phyloP scores from a whole-genome alignment of 2,329 filamentous ascomycete genomes.

The Verticillium nubilum region DNA sequence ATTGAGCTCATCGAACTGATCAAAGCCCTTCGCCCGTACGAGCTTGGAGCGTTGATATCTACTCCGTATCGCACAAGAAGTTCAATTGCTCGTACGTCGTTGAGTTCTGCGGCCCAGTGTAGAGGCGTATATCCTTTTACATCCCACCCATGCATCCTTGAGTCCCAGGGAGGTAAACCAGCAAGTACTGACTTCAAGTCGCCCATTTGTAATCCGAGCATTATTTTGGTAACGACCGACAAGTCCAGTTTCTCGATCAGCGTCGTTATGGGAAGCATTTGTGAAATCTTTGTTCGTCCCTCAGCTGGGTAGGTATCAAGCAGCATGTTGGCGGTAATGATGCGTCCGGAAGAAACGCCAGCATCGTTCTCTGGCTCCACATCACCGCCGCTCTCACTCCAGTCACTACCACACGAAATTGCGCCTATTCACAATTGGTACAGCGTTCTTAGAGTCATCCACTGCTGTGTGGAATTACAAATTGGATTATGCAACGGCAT shows the following conservation, averaged over 20 bases:
- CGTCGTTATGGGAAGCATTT: background rate
- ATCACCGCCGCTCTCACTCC: too few relatives aligned
- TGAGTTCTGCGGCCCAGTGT: background rate
- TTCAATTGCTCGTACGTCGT: too few relatives aligned
- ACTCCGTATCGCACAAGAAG: background rate
- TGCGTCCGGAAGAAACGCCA: too few relatives aligned
- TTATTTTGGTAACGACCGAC: background rate
- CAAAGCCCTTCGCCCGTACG: background rate
- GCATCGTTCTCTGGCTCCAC: too few relatives aligned
- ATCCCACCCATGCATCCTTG: background rate
- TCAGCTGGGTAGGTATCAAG: too few relatives aligned
- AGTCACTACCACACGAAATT: too few relatives aligned
- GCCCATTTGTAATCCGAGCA: background rate
- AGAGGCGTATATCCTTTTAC: background rate
- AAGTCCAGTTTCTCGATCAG: background rate
- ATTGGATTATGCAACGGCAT: too few relatives aligned
- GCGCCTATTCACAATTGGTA: background rate
- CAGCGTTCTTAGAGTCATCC: background rate
- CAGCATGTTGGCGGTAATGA: too few relatives aligned
- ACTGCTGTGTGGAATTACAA: too few relatives aligned
- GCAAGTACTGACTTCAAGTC: background rate
- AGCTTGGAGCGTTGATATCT: background rate
- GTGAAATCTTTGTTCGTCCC: background rate
- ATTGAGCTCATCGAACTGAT: background rate
- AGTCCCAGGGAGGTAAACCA: background rate